A percentile compares a stretch with the other conserved stretches of the same genome.
Conservation (phyloP, 768 basidiomycete genomes). For the Tephrocybe rancida region DNA sequence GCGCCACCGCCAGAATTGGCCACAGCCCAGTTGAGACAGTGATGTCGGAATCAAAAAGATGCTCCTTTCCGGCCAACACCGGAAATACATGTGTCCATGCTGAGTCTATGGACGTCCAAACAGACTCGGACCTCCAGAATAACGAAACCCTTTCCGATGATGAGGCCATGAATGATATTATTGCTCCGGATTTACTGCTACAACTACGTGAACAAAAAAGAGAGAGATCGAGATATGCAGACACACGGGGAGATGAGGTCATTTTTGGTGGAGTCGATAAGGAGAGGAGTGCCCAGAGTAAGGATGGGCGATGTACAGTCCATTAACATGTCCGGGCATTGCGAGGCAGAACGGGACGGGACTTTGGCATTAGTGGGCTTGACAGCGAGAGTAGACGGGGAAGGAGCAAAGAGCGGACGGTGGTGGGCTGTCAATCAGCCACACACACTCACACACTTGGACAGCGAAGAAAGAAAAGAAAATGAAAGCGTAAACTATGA, state of each 20-base stretch:
- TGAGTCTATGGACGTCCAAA: too few relatives aligned
- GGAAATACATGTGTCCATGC: too few relatives aligned
- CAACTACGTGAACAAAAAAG: slow-evolving; percentile 11
- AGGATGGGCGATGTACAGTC: background rate
- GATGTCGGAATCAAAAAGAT: too few relatives aligned
- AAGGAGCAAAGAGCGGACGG: slow-evolving; percentile 22
- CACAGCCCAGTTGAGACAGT: too few relatives aligned
- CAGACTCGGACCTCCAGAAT: too few relatives aligned
- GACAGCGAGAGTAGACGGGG: background rate
- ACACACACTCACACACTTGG: slow-evolving; percentile 7
- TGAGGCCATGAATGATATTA: slow-evolving; percentile 8
- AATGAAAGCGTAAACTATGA: slow-evolving; percentile 22
- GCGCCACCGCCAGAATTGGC: too few relatives aligned
- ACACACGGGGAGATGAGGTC: slow-evolving; percentile 4
- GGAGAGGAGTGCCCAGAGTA: background rate
- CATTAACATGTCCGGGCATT: background rate
- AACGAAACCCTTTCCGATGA: too few relatives aligned
- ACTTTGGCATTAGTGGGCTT: slow-evolving; percentile 6
- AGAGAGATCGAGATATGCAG: slow-evolving; percentile 2
- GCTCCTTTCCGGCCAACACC: too few relatives aligned
- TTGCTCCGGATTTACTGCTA: slow-evolving; percentile 16
- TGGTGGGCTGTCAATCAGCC: slow-evolving; percentile 6
- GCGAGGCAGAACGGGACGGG: slow-evolving; percentile 1
- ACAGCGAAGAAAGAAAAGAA: slow-evolving; percentile 15
- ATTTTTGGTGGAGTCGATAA: background rate